phyloP scores from a whole-genome alignment of 176 grass and related monocot genomes.

The Rhipidocladum racemiflorum region DNA sequence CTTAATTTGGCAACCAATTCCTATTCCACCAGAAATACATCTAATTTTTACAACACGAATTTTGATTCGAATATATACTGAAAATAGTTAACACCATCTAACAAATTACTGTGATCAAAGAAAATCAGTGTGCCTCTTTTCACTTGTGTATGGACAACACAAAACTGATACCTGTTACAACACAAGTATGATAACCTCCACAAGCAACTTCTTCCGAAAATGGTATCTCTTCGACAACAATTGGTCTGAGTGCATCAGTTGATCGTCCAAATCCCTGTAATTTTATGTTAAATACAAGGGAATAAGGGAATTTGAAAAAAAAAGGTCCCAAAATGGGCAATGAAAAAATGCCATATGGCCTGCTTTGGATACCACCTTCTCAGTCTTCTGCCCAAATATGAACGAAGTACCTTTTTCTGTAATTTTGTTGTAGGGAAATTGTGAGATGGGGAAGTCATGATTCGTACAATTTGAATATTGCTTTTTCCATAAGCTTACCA shows the following conservation, averaged over 20 bases:
- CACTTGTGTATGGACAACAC: not conserved
- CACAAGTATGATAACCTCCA: conserved; percentile 94
- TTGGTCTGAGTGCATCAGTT: conserved; percentile 64
- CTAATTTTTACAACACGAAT: not conserved
- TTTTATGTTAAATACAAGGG: conserved; percentile 23
- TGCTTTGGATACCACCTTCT: conserved; percentile 61
- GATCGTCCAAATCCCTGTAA: conserved; percentile 70
- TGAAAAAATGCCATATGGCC: conserved; percentile 7
- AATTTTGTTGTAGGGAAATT: conserved; percentile 31
- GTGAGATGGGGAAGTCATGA: conserved; percentile 22
- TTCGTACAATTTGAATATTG: conserved; percentile 16
- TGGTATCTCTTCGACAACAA: conserved; percentile 59
- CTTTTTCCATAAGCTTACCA: conserved; percentile 49
- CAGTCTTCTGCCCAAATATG: conserved; percentile 79
- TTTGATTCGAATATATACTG: conserved; percentile 5
- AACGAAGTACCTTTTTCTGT: conserved; percentile 82
- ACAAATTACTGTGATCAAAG: not conserved
- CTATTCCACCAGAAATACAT: conserved; percentile 3
- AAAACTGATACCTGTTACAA: conserved; percentile 62
- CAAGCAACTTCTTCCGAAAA: conserved; percentile 83
- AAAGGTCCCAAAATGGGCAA: not conserved
- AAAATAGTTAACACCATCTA: not conserved
- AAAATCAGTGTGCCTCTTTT: not conserved
- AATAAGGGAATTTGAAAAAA: conserved; percentile 5
- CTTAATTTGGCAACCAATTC: not conserved